Percentiles rank a stretch among this genome's conserved stretches.
Conservation (phyloP, 352 stramenopile species). For the Phytophthora palmivora region DNA sequence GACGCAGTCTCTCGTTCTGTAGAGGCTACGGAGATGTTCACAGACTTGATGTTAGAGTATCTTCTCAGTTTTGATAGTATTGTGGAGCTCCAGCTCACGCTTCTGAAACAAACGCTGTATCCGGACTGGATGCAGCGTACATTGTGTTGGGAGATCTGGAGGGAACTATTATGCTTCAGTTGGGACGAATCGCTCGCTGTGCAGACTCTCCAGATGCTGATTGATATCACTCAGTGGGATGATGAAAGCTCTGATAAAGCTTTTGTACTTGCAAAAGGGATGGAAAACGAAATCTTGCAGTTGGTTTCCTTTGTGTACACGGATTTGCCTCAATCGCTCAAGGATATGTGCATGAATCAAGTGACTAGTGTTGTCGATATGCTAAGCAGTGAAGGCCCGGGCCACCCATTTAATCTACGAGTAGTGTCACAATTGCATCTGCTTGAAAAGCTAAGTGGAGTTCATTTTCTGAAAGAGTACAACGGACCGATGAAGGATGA, state of each 20-base stretch:
- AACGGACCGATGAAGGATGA: constrained; percentile 53
- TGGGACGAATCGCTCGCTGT: constrained; percentile 49
- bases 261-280: constrained; percentile 34
- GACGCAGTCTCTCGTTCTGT: constrained; percentile 20
- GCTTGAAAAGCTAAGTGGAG: constrained; percentile 47
- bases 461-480: constrained; percentile 55
- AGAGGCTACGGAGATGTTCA: constrained; percentile 33
- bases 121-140: constrained; percentile 46
- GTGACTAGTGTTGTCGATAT: constrained; percentile 51
- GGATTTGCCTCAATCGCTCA: constrained; percentile 42
- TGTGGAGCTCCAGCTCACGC: constrained; percentile 48
- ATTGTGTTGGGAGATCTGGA: constrained; percentile 64
- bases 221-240: constrained; percentile 45
- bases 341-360: constrained; percentile 54
- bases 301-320: constrained; percentile 58
- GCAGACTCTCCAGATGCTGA: constrained; percentile 40
- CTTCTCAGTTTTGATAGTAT: constrained; percentile 34
- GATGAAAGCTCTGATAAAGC: constrained; percentile 9
- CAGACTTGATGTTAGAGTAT: constrained; percentile 51
- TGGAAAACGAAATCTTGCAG: constrained; percentile 46
- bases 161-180: constrained; percentile 61
- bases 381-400: constrained; percentile 62
- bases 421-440: constrained; percentile 53
- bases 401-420: constrained; percentile 48
- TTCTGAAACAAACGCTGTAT: constrained; percentile 65